Evolutionary conservation across 768 basidiomycete species (phyloP), one percentile per base, ranked within the genome.

Genomic region (Boletus fagicola): DNA sequence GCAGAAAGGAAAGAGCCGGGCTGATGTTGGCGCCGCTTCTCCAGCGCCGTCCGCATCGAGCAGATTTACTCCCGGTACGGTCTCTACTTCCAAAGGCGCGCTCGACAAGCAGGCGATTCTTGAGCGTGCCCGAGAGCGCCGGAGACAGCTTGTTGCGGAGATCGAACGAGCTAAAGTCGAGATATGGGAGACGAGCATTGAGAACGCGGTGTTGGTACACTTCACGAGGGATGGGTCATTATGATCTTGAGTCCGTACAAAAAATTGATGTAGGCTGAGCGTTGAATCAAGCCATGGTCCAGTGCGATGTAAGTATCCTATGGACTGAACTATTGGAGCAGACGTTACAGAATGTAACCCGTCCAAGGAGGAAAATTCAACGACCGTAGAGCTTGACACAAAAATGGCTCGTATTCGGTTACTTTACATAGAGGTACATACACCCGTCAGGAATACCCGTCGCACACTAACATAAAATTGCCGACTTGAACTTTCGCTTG

Each of bases 101-200:
- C 47, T 62, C 20, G 69, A 72, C 48, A 80, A 75, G 59, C 76
- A 73, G 26, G 79, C 77, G 12, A 72, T 86, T 22, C 57, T 90
- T 33, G 73, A 68, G 44, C 77, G 78, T 15, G 88, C 87, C 15
- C 76, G 72, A 53, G 81, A 82, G 62, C 77, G 81, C 64, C 80
- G 82, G 57, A 70, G 72, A 53, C 75, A 81, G 62, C 62, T 92
- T 38, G 72, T 73, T 54, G 72, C 71, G 11, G 84, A 87, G 71
- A 72, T 91, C 45, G 78, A 84, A 49, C 75, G 73, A 52, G 81
- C 84, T 24, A 86, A 86, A 65, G 76, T 82, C 30, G 83, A 86
- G 64, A 70, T 90, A 55, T 90, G 90, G 90, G 87, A 89, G 72
- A 78, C 80, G 50, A 84, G 82, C 40, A 78, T 89, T 50, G 88